Evolutionary conservation across 768 basidiomycete genomes (phyloP).

Genomic region (Albatrellus ellisii): DNA sequence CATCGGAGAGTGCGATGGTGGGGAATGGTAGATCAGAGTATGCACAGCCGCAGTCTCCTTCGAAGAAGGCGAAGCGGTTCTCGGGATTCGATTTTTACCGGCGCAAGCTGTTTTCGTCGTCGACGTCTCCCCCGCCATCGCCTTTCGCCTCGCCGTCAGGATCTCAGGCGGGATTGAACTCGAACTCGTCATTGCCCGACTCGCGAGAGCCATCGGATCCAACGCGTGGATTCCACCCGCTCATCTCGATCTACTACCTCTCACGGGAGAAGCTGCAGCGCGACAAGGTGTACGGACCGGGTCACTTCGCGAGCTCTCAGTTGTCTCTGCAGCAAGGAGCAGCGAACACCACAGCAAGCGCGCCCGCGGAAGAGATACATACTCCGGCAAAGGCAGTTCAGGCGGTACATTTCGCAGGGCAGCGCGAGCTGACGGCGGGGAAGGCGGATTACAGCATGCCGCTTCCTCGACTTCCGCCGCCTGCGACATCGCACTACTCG

Average conservation of each 20-base stretch:
- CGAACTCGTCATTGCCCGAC: slow-evolving; percentile 33
- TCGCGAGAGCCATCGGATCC: slow-evolving; percentile 52
- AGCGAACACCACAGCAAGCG: slow-evolving; percentile 3
- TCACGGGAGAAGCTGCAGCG: slow-evolving; percentile 93
- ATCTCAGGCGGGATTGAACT: slow-evolving; percentile 44
- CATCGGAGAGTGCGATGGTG: slow-evolving; percentile 33
- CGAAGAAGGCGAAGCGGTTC: slow-evolving; percentile 72
- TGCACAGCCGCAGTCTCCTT: slow-evolving; percentile 12
- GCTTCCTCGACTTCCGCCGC: slow-evolving; percentile 67
- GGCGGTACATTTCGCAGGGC: slow-evolving; percentile 8
- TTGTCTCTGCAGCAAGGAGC: slow-evolving; percentile 32
- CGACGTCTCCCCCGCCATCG: slow-evolving; percentile 33
- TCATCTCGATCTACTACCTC: slow-evolving; percentile 94
- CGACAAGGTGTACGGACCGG: slow-evolving; percentile 86
- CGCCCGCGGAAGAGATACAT: slow-evolving; percentile 14
- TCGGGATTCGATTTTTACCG: slow-evolving; percentile 93
- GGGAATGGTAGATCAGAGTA: slow-evolving; percentile 4
- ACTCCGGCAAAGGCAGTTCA: slow-evolving; percentile 14
- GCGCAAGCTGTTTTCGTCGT: slow-evolving; percentile 66
- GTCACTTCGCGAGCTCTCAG: slow-evolving; percentile 89
- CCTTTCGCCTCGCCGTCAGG: slow-evolving; percentile 48
- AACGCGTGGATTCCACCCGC: slow-evolving; percentile 85
- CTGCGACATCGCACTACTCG: slow-evolving; percentile 71
- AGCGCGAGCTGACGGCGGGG: slow-evolving; percentile 19
- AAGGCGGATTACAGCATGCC: slow-evolving; percentile 75